Evolutionary conservation across 2,329 filamentous ascomycete species (phyloP).

Genomic region (Diaporthe citriasiana): DNA sequence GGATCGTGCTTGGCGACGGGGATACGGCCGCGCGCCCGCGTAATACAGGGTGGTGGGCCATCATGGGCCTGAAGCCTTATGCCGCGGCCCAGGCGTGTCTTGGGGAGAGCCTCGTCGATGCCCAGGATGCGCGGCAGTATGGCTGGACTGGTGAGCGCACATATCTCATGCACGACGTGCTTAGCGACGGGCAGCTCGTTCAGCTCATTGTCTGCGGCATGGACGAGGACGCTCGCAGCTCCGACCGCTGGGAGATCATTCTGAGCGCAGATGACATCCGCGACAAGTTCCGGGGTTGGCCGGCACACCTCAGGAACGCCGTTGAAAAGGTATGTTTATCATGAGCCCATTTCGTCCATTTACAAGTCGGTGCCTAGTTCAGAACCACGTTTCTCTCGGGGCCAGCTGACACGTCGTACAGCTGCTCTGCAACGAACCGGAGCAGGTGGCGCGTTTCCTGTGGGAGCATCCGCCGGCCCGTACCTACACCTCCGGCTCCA

Average conservation of each 20-base stretch:
- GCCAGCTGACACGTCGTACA: conserved; percentile 12
- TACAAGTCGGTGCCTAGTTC: neutral
- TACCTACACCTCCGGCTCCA: conserved; percentile 44
- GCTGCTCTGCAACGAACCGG: conserved; percentile 45
- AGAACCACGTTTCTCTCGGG: neutral
- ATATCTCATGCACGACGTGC: conserved; percentile 43
- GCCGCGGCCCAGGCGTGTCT: conserved; percentile 24
- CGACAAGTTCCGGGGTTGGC: conserved; percentile 34
- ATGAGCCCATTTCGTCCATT: neutral
- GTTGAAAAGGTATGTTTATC: neutral
- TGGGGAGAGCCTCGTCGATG: conserved; percentile 41
- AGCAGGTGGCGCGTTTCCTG: conserved; percentile 45
- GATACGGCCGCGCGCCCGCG: conserved; percentile 44
- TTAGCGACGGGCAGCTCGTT: conserved; percentile 38
- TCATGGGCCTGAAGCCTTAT: conserved; percentile 45
- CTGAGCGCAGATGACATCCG: conserved; percentile 44
- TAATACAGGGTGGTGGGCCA: conserved; percentile 45
- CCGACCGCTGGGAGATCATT: conserved; percentile 23
- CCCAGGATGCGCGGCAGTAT: conserved; percentile 46
- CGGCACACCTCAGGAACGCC: neutral
- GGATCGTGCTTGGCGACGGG: conserved; percentile 50
- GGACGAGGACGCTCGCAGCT: conserved; percentile 21
- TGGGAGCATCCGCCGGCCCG: conserved; percentile 46
- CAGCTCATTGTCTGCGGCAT: conserved; percentile 42
- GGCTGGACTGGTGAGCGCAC: conserved; percentile 44